Evolutionary conservation across 108 stramenopile genomes (phyloP).

Genomic region (Skeletonema costatum): DNA sequence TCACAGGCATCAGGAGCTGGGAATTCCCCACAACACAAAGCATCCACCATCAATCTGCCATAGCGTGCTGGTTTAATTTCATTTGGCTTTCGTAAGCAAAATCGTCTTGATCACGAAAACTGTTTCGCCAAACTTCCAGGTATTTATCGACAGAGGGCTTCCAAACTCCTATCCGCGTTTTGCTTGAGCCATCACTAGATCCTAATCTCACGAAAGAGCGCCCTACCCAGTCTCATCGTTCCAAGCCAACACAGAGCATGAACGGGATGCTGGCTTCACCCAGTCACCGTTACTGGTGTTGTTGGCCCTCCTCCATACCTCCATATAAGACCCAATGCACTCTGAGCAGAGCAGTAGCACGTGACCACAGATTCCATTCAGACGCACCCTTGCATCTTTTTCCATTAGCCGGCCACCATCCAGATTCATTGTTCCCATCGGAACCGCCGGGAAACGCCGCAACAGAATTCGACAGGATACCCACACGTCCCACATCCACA

Average conservation of each 20-base stretch:
- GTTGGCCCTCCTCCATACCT: slow-evolving; percentile 56
- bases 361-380: slow-evolving; percentile 55
- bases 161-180: slow-evolving; percentile 23
- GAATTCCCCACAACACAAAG: slow-evolving; percentile 32
- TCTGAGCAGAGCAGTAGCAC: slow-evolving; percentile 61
- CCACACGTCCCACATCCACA: no score
- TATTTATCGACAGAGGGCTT: slow-evolving; percentile 18
- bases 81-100: slow-evolving; percentile 18
- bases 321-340: slow-evolving; percentile 71
- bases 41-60: slow-evolving; percentile 12
- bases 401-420: background rate
- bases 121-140: slow-evolving; percentile 9
- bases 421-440: background rate
- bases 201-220: slow-evolving; percentile 27
- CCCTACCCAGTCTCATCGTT: background rate
- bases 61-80: background rate
- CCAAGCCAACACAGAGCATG: slow-evolving; percentile 44
- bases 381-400: slow-evolving; percentile 3
- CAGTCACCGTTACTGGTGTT: slow-evolving; percentile 17
- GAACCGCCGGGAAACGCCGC: no score
- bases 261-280: slow-evolving; percentile 53
- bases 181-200: slow-evolving; percentile 12
- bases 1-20: slow-evolving; percentile 50
- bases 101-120: slow-evolving; percentile 21
- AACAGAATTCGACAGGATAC: no score